Base-by-base conservation (phyloP, 352 stramenopile genomes). In the Pilasporangium apinafurcum region DNA sequence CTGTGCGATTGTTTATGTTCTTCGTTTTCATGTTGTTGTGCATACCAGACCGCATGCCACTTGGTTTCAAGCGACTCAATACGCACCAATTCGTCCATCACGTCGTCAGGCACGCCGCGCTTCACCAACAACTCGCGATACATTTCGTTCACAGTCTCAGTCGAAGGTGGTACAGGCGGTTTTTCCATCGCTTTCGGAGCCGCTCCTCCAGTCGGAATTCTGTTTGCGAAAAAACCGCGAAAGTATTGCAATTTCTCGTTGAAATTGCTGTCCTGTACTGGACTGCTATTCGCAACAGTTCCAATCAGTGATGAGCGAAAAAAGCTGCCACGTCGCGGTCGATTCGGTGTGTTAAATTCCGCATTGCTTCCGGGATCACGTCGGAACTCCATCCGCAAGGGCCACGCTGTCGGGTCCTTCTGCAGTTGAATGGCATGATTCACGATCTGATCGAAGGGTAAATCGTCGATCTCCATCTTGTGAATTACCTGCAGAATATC, bases 181-280 rank as follows among this genome's bases (percentile, higher is more conserved):
- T 86, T 87, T 27, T 86, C 73, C 44, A 86, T 80, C n/a, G 64
- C 49, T 37, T 87, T 90, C 1, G 69, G 62, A 0, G 72, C 70
- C 12, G 80, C 59, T 8, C 74, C 74, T 25, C 77, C 72, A 3
- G 80, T 92, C 0, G 80, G 77, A 44, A 92, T 84, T 24, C 76
- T 70, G 18, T 85, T 89, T 12, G 79, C 71, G 44, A 90, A 92
- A 43, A 92, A 92, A 17, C 80, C 80, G 9, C 80, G 65, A 50
- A 92, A 92, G 40, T 92, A 92, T 41, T 88, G 68, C 32, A 92
- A 51, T 46, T 92, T 92, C 28, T 92, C 80, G 41, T 92, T 89
- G 25, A 92, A 92, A 26, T 79, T 88, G 1, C 67, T 64, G 38
- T 92, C 80, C 36, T 80, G 75, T 8, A 72, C 77, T 5, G 69